Conservation (phyloP, 176 grass and related monocot genomes). For the Dactylis glomerata region DNA sequence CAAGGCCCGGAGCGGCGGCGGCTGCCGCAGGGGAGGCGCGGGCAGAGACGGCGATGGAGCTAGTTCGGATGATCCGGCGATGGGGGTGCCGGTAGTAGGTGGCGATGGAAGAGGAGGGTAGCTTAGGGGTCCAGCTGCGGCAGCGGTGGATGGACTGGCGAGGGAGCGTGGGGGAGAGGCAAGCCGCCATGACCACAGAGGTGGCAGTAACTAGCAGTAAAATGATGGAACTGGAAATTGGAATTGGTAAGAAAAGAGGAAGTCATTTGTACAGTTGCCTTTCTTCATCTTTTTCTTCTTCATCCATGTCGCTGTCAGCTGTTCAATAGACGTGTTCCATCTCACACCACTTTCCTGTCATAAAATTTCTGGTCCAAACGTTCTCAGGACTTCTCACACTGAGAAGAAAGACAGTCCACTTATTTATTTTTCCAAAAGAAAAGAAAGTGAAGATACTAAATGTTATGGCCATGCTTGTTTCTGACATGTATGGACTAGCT, state of each 20-base stretch:
- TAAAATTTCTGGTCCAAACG: neutral
- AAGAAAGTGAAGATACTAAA: neutral
- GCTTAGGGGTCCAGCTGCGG: slow-evolving; percentile 9
- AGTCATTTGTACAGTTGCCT: neutral
- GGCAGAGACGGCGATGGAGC: slow-evolving; percentile 11
- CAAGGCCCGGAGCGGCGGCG: slow-evolving; percentile 43
- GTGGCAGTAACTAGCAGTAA: neutral
- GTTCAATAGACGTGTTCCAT: slow-evolving; percentile 28
- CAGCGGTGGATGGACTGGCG: neutral
- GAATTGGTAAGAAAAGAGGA: neutral
- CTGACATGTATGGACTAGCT: neutral
- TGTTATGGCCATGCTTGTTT: neutral
- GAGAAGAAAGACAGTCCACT: neutral
- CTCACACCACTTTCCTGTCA: slow-evolving; percentile 1
- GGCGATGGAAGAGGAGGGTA: neutral
- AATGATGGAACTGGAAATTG: neutral
- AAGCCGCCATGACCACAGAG: slow-evolving; percentile 32
- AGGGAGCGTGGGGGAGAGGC: slow-evolving; percentile 16
- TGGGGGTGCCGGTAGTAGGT: neutral
- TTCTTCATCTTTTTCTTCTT: neutral
- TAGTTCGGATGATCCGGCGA: neutral
- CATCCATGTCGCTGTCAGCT: neutral
- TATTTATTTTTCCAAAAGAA: neutral
- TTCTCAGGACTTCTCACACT: neutral
- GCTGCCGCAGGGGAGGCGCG: slow-evolving; percentile 7